These are phyloP conservation scores for Suhomyces terraborum DNA, from an alignment of 1,139 yeast genomes.

Conservation along the genomic window DNA sequence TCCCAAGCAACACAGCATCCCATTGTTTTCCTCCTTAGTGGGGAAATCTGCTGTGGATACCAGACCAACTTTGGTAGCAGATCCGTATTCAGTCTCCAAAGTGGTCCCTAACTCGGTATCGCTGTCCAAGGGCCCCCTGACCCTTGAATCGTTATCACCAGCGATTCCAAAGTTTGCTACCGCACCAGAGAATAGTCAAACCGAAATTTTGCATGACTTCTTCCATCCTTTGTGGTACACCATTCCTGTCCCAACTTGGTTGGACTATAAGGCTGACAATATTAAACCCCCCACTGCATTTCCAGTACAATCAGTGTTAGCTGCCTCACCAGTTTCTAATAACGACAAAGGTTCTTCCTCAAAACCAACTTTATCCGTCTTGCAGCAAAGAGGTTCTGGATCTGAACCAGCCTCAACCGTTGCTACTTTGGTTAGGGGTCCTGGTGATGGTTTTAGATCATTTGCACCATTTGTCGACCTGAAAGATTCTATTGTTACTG, in stretches of 20 bases:
- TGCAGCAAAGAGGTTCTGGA: slow-evolving; percentile 16
- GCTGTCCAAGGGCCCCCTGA: slow-evolving; percentile 30
- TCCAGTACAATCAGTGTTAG: slow-evolving; percentile 11
- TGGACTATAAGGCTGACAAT: slow-evolving; percentile 48
- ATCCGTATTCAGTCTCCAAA: slow-evolving; percentile 58
- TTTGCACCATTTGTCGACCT: slow-evolving; percentile 85
- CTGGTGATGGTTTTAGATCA: slow-evolving; percentile 55
- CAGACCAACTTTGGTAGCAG: slow-evolving; percentile 60
- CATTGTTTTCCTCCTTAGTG: slow-evolving; percentile 69
- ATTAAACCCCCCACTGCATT: slow-evolving; percentile 18
- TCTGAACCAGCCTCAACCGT: slow-evolving; percentile 15
- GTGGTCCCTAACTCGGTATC: slow-evolving; percentile 54
- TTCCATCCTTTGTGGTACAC: slow-evolving; percentile 89
- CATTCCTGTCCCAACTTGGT: slow-evolving; percentile 81
- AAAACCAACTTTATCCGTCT: slow-evolving; percentile 18
- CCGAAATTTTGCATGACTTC: slow-evolving; percentile 69
- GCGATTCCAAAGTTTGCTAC: slow-evolving; percentile 54
- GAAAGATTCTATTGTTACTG: slow-evolving; percentile 64
- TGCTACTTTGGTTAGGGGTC: slow-evolving; percentile 15
- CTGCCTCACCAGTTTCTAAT: slow-evolving; percentile 3
- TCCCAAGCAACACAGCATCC: slow-evolving; percentile 44
- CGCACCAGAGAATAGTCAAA: slow-evolving; percentile 60
- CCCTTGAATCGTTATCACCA: slow-evolving; percentile 55
- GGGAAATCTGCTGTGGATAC: slow-evolving; percentile 68
- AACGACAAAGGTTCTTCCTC: slow-evolving; percentile 9